Percentiles rank a stretch among this genome's conserved stretches.
phyloP scores from a whole-genome alignment of 768 basidiomycete species.

The Rhizopogon sp. region DNA sequence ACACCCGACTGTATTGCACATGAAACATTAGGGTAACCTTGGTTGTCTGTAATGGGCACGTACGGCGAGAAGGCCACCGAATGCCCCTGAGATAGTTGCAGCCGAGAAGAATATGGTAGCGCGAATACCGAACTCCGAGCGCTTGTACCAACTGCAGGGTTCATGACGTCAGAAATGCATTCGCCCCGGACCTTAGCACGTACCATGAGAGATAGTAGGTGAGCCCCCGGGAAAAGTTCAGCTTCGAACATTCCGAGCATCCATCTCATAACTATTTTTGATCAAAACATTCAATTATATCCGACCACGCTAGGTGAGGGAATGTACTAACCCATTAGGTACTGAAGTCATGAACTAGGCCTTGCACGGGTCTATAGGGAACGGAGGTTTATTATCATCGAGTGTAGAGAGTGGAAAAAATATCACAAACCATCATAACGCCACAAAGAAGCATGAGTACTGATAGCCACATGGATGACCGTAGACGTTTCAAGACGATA shows the following conservation, averaged over 20 bases:
- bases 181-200: conserved; percentile 10
- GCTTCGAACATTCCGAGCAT: conserved; percentile 71
- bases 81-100: conserved; percentile 79
- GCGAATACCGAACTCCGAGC: conserved; percentile 67
- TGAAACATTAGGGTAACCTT: neutral
- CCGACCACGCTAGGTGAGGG: neutral
- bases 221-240: conserved; percentile 36
- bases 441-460: conserved; percentile 72
- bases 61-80: conserved; percentile 71
- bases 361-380: conserved; percentile 59
- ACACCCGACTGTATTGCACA: conserved; percentile 42
- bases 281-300: neutral
- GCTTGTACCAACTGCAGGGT: conserved; percentile 50
- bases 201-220: conserved; percentile 73
- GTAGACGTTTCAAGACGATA: conserved; percentile 63
- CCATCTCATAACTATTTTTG: conserved; percentile 55
- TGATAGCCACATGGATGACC: conserved; percentile 77
- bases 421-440: conserved; percentile 56
- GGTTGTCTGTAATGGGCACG: conserved; percentile 4
- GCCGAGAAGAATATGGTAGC: conserved; percentile 72
- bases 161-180: conserved; percentile 24
- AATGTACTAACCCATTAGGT: conserved; percentile 50
- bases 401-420: too few relatives aligned
- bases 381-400: neutral
- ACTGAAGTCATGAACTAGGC: conserved; percentile 62